Percentiles rank a stretch among this genome's conserved stretches.
phyloP scores from a whole-genome alignment of 75 land plant species.

The Chamaecyparis obtusa region DNA sequence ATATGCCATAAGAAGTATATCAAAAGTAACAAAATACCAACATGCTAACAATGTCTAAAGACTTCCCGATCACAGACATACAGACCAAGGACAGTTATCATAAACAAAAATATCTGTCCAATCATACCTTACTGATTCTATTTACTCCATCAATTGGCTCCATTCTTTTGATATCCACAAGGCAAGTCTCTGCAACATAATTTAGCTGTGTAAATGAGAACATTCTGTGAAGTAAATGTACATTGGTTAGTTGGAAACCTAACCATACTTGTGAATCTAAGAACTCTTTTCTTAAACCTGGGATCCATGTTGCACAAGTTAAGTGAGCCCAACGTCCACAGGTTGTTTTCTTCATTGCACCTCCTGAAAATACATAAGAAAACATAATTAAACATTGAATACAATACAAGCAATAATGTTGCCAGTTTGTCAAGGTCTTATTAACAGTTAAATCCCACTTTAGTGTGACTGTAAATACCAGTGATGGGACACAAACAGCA shows the following conservation, averaged over 20 bases:
- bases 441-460: not conserved
- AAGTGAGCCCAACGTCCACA: conserved; percentile 98
- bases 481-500: conserved; percentile 94
- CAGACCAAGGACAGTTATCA: not conserved
- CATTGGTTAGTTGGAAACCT: not conserved
- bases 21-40: not conserved
- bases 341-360: conserved; percentile 92
- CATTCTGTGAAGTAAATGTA: not conserved
- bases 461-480: conserved; percentile 34
- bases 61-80: not conserved
- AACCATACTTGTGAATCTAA: not conserved
- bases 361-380: conserved; percentile 42
- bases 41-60: not conserved
- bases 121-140: conserved; percentile 73
- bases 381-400: not conserved
- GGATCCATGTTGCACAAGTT: conserved; percentile 99
- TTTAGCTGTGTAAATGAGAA: not conserved
- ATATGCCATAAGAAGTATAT: not conserved
- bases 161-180: conserved; percentile 83
- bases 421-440: not conserved
- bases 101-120: not conserved
- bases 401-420: no score
- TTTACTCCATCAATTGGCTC: conserved; percentile 94
- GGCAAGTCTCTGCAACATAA: conserved; percentile 69
- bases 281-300: conserved; percentile 44